Evolutionary conservation across 176 grass and related monocot genomes (phyloP).

Genomic region (Saccharum officinarum): DNA sequence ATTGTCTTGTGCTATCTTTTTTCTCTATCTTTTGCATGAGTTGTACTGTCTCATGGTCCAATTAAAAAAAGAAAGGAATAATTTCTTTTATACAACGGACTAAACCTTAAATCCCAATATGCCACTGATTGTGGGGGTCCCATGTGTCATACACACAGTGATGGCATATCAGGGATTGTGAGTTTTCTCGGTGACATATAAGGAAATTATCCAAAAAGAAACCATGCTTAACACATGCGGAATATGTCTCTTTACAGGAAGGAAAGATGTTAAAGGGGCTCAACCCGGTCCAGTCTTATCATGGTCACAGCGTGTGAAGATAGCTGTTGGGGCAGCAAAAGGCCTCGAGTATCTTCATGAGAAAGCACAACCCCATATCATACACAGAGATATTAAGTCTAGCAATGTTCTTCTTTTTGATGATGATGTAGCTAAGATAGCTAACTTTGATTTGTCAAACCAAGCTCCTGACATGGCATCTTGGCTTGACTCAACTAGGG

Average conservation of each 20-base stretch:
- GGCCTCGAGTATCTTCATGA: conserved; percentile 85
- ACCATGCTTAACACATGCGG: not conserved
- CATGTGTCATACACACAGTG: no score
- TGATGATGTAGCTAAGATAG: conserved; percentile 77
- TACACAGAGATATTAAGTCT: conserved; percentile 83
- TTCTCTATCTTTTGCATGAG: not conserved
- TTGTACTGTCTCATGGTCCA: not conserved
- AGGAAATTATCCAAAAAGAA: no score
- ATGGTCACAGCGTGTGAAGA: conserved; percentile 75
- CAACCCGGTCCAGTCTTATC: conserved; percentile 79
- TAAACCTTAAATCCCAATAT: no score
- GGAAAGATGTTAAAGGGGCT: conserved; percentile 85
- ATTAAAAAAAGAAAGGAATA: not conserved
- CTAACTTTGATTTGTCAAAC: conserved; percentile 83
- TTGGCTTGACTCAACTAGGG: conserved; percentile 84
- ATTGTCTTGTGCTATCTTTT: conserved; percentile 36
- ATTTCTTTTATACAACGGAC: no score
- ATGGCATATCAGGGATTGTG: no score
- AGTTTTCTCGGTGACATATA: no score
- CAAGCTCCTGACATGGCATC: conserved; percentile 87
- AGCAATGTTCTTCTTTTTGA: conserved; percentile 90
- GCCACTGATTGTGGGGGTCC: no score
- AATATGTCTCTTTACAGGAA: conserved; percentile 45
- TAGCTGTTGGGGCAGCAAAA: conserved; percentile 81
- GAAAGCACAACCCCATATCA: conserved; percentile 77